phyloP scores from a whole-genome alignment of 2,329 filamentous ascomycete species.

The Fusarium foetens region DNA sequence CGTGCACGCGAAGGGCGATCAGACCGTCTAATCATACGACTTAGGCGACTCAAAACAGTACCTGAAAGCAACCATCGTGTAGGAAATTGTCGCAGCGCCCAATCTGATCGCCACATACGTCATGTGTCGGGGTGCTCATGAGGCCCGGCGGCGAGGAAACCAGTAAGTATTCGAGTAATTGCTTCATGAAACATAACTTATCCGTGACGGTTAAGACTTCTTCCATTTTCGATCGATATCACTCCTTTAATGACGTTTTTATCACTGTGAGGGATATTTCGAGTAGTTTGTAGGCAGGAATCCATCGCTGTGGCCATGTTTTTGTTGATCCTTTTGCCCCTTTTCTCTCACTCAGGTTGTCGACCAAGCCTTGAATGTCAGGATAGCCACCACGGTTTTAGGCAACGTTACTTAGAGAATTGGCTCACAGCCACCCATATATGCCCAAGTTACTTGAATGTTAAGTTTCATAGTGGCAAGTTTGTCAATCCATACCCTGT shows the following conservation, averaged over 20 bases:
- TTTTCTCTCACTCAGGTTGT: background rate
- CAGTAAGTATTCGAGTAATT: background rate
- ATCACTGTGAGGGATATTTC: background rate
- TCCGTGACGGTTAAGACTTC: background rate
- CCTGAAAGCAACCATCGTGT: background rate
- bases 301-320: background rate
- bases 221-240: accelerated
- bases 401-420: background rate
- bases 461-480: background rate
- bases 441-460: background rate
- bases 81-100: background rate
- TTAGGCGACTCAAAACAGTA: background rate
- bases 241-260: background rate
- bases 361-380: background rate
- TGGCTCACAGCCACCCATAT: background rate
- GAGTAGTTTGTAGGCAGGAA: background rate
- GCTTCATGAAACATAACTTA: background rate
- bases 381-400: no score
- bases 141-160: background rate
- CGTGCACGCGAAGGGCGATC: background rate
- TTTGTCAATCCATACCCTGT: background rate
- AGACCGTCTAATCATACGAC: background rate
- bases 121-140: background rate
- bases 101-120: background rate
- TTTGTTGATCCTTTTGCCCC: background rate